Base-by-base conservation (phyloP, 192 early-diverging fungal species). In the Backusella mclennaniae region DNA sequence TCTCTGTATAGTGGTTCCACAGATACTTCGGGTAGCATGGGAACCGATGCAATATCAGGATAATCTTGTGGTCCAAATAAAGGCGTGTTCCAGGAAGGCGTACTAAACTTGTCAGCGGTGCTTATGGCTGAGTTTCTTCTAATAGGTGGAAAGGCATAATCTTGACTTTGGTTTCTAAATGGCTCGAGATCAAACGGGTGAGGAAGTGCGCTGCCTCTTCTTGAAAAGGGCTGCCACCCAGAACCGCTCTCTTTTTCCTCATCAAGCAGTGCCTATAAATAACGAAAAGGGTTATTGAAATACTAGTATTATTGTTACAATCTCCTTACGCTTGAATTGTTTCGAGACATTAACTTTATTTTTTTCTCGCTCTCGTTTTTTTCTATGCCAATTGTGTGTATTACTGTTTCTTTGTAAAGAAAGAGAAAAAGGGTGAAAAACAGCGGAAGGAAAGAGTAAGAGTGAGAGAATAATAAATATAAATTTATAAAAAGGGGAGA, bases 1-100 rank as follows among this genome's bases (percentile, higher is more conserved):
- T 89, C 81, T 21, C 89, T 82, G 63, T 74, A 81, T 23, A 77
- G 44, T 9, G 85, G 77, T 68, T 87, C 77, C n/a, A 71, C 80
- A 2, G 81, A 79, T 19, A 85, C 84, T 39, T 71, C 79, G 26
- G 79, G 49, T 63, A 77, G 69, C 85, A 73, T 76, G 49, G 73
- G 84, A 66, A 71, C 77, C 70, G 75, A 66, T 71, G 38, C 82
- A 68, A 73, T 82, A 71, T 74, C 80, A 29, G 74, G 59, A 39
- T 75, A 42, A 33, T 53, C 69, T 6, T 35, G 35, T 42, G 68
- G 35, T 19, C 35, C 31, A 69, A 39, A 69, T 23, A 39, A 5
- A 31, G 70, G 42, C 23, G 41, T 71, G 29, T 33, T 35, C 67
- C 67, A 68, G 14, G 29, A n/a, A 33, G 67, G 67, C 35, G 67